Conservation (phyloP, 1,284 basidiomycete genomes). For the Leucoagaricus sp. region DNA sequence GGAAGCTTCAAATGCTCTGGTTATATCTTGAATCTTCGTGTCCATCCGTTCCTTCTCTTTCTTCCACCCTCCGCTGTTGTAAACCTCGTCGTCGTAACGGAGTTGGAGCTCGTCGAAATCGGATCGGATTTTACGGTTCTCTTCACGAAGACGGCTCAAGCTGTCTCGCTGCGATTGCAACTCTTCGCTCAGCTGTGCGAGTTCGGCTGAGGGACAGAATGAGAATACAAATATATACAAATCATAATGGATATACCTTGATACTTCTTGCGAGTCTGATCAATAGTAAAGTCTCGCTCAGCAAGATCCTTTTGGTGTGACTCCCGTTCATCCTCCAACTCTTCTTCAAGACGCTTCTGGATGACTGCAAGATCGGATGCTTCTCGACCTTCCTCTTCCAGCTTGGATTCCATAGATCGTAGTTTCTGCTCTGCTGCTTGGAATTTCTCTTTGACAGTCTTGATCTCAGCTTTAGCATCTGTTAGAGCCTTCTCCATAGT, state of each 20-base stretch:
- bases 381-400: constrained; percentile 70
- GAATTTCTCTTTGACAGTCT: constrained; percentile 53
- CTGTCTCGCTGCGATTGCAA: constrained; percentile 75
- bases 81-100: constrained; percentile 76
- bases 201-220: constrained; percentile 50
- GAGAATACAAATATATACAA: neutral
- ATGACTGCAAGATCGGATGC: constrained; percentile 67
- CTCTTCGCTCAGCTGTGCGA: constrained; percentile 79
- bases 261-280: constrained; percentile 83
- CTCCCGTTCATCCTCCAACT: constrained; percentile 76
- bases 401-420: constrained; percentile 61
- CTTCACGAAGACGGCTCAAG: constrained; percentile 75
- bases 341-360: constrained; percentile 66
- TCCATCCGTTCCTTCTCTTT: constrained; percentile 86
- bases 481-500: constrained; percentile 66
- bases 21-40: constrained; percentile 76
- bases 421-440: constrained; percentile 55
- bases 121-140: constrained; percentile 75
- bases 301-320: constrained; percentile 76
- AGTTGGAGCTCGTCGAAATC: constrained; percentile 79
- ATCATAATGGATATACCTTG: constrained; percentile 49
- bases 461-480: constrained; percentile 54
- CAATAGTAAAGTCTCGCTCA: constrained; percentile 74
- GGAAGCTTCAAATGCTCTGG: constrained; percentile 78
- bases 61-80: constrained; percentile 80